Base-by-base conservation (phyloP, 768 basidiomycete species). In the Cystofilobasidium macerans region DNA sequence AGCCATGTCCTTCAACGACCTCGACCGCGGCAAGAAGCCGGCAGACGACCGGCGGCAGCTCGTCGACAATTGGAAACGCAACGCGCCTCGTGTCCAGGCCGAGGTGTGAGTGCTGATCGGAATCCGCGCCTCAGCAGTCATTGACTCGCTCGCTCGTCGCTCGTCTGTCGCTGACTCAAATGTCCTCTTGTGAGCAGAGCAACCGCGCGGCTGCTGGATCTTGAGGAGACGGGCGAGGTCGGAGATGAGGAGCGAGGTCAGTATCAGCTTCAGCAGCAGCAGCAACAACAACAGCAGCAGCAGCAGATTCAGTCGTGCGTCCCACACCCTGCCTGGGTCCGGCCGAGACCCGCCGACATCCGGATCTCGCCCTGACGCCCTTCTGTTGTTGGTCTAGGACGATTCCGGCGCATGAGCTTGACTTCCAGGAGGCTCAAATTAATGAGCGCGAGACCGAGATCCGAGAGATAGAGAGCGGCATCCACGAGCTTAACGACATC, bases 361-460 rank as follows among this genome's bases (percentile, higher is more conserved):
- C 33, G 6, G 7, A 5, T 1, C 14, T 9, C 16, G 18, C 22
- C n/a, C 22, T 38, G 33, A 13, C 13, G 32, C 56, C 56, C 28
- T 6, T 57, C 56, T 7, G 9, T 30, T 28, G 24, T 32, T 6
- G 32, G 33, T 40, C 7, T 38, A 67, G 65, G 7, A 59, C 72
- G 67, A 74, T 76, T 13, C 70, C 75, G 12, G 62, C 73, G 0
- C 75, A 76, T 54, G 94, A 97, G 76, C 82, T 98, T 28, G 89
- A 89, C 18, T 93, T 93, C 74, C 95, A 98, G 75, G 94, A 99
- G 74, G 88, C 89, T 13, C 78, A 98, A 42, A 91, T 95, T 61
- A 85, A 87, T 60, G 95, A 99, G 74, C 86, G 95, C 22, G 94
- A 99, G 75, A 81, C 81, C 0, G 95, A 98, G 72, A 98, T 98